phyloP scores from a whole-genome alignment of 257 asterid genomes.

The Solanum paucissectum region DNA sequence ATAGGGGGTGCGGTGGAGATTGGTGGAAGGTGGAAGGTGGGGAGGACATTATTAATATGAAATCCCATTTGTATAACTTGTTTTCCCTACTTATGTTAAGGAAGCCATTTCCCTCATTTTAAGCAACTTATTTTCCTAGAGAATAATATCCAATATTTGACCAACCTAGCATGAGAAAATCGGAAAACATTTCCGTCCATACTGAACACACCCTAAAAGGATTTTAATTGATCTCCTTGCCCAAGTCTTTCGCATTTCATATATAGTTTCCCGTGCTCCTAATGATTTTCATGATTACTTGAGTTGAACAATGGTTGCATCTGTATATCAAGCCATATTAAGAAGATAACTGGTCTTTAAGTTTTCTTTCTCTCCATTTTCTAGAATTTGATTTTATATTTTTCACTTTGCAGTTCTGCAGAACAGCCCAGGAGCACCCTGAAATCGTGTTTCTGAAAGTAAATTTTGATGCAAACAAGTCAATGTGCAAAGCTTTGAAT shows the following conservation, averaged over 20 bases:
- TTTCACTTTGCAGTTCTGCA: conserved; percentile 52
- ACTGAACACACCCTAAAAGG: neutral
- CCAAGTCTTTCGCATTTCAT: neutral
- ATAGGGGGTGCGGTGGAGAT: neutral
- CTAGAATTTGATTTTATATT: neutral
- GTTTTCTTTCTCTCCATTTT: neutral
- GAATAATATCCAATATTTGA: neutral
- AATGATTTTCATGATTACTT: neutral
- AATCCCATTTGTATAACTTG: neutral
- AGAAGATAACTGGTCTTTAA: neutral
- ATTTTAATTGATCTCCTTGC: neutral
- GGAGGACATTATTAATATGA: neutral
- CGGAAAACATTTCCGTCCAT: neutral
- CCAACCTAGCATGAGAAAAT: neutral
- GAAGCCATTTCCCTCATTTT: neutral
- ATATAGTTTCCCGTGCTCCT: neutral
- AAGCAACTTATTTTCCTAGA: neutral
- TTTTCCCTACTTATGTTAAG: neutral
- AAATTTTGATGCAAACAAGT: conserved; percentile 80
- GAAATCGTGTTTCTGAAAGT: conserved; percentile 79
- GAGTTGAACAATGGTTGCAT: neutral
- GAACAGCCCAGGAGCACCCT: conserved; percentile 57
- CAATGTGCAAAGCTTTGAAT: conserved; percentile 84
- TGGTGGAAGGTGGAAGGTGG: neutral
- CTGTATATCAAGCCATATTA: neutral